Base-by-base conservation (phyloP, 108 stramenopile species). In the Nannochloropsis salina region DNA sequence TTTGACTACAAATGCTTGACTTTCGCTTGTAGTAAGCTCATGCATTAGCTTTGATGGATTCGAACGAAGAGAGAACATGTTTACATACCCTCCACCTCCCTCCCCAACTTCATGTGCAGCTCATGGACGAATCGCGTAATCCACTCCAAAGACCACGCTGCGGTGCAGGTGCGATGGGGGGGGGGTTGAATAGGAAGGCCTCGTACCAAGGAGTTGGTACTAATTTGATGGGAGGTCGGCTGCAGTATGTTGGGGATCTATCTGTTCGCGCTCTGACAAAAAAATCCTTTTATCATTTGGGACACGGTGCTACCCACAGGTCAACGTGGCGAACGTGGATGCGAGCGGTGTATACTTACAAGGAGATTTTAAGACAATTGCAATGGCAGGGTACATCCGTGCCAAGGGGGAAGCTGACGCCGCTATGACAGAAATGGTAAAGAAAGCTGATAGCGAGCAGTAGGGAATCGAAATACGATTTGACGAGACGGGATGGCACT, bases 251-350 rank as follows among this genome's bases (percentile, higher is more conserved):
- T 31, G 31, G 31, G 31, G 31, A 31, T 31, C 31, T 31, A 31
- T 31, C 31, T 0, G 31, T 31, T 31, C 31, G 31, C 31, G 31
- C 31, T 31, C 31, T 31, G 31, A 31, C 31, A 31, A 31, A 31
- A 31, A 31, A 31, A 31, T 31, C 31, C 0, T 31, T 31, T 31
- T 31, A 31, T 31, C 31, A 31, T 31, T 31, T 1, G 31, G 31
- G 31, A 31, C 31, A 31, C 31, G 31, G 31, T 6, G n/a, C 22
- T 44, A 40, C 61, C 18, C 18, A 80, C 96, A 98, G 95, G 94
- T 98, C 88, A 96, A 96, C 94, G 96, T 98, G 81, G 96, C 94
- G 86, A 95, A 96, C 92, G 95, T 98, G 61, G 96, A 98, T 87
- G 94, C 97, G 42, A 93, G 90, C 80, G 96, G 96, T 83, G 97